Conservation (phyloP, 257 asterid genomes). For the Datura wrightii region DNA sequence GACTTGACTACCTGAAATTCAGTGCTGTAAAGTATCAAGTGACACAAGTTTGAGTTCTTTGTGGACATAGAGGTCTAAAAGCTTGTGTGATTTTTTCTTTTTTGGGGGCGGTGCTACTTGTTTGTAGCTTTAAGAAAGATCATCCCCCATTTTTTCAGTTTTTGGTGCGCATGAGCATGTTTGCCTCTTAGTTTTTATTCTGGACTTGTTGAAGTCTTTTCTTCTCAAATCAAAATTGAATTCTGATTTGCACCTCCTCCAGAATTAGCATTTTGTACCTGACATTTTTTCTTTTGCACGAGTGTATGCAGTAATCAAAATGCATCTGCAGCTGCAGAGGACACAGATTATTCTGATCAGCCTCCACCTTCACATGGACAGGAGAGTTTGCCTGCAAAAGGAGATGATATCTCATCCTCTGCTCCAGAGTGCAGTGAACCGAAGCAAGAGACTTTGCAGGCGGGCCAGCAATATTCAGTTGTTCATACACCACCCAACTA, state of each 20-base stretch:
- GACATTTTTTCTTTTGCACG: constrained; percentile 4
- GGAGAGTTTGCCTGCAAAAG: constrained; percentile 49
- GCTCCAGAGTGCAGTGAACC: constrained; percentile 56
- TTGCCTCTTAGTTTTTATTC: constrained; percentile 15
- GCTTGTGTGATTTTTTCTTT: background rate
- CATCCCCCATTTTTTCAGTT: background rate
- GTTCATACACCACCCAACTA: constrained; percentile 66
- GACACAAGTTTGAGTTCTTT: background rate
- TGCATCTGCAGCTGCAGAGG: constrained; percentile 53
- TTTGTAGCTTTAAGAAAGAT: background rate
- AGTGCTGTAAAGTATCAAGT: constrained; percentile 3
- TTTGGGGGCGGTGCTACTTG: background rate
- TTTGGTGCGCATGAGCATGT: background rate
- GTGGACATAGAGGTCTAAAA: background rate
- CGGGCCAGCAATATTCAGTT: constrained; percentile 60
- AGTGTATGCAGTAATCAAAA: constrained; percentile 56
- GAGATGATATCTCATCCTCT: constrained; percentile 63
- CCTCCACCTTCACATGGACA: constrained; percentile 56
- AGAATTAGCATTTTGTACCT: constrained; percentile 10
- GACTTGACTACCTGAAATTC: constrained; percentile 25
- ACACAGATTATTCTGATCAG: constrained; percentile 56
- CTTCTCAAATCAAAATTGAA: constrained; percentile 27
- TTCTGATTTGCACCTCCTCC: constrained; percentile 28
- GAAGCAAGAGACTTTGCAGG: constrained; percentile 62
- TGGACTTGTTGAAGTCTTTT: background rate